phyloP scores from a whole-genome alignment of 1,284 basidiomycete genomes.

The Heterobasidion parviporum region DNA sequence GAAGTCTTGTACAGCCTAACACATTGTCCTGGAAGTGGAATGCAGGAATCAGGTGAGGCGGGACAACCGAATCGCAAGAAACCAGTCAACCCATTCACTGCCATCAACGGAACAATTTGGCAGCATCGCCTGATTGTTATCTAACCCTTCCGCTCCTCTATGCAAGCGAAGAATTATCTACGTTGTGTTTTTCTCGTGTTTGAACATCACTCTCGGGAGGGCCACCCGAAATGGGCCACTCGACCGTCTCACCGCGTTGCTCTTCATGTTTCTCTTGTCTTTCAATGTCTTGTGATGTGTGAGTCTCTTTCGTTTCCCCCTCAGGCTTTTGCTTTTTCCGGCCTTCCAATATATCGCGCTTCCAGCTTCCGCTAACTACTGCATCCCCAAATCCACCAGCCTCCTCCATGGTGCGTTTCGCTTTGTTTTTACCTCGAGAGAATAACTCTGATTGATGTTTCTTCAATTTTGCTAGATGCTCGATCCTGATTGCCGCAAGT shows the following conservation, averaged over 20 bases:
- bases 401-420: constrained; percentile 6
- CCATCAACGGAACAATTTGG: too few relatives aligned
- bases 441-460: constrained; percentile 26
- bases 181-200: too few relatives aligned
- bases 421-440: constrained; percentile 21
- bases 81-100: too few relatives aligned
- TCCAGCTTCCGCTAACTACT: constrained; percentile 3
- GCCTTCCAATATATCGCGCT: constrained; percentile 14
- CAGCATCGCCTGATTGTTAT: too few relatives aligned
- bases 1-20: too few relatives aligned
- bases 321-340: constrained; percentile 6
- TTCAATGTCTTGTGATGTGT: neutral
- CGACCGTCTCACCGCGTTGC: neutral
- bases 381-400: neutral
- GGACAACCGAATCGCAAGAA: too few relatives aligned
- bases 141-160: too few relatives aligned
- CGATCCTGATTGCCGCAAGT: constrained; percentile 26
- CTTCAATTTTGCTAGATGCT: constrained; percentile 37
- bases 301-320: neutral
- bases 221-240: too few relatives aligned
- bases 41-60: too few relatives aligned
- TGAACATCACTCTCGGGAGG: too few relatives aligned
- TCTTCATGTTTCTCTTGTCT: neutral
- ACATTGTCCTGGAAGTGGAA: too few relatives aligned
- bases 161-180: too few relatives aligned